Conservation (phyloP, 2,329 filamentous ascomycete genomes). For the Colletotrichum tanaceti region DNA sequence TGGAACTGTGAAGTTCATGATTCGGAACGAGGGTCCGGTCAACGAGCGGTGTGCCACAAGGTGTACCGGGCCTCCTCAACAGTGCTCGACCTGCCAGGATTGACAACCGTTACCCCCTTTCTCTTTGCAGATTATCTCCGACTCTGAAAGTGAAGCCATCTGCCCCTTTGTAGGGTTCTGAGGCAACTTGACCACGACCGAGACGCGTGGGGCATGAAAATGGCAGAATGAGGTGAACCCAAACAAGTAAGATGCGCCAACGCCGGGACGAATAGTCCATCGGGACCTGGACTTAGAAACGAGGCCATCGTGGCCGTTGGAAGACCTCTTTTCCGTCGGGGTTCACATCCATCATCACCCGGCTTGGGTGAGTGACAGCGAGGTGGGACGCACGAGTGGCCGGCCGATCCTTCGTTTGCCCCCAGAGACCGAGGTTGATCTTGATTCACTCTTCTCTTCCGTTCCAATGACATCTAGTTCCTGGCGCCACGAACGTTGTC, state of each 20-base stretch:
- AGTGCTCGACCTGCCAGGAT: neutral
- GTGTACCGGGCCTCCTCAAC: too few species aligned
- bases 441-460: neutral
- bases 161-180: neutral
- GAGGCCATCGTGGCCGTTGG: too few species aligned
- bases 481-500: too few species aligned
- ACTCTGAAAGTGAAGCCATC: neutral
- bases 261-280: neutral
- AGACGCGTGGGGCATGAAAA: neutral
- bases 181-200: neutral
- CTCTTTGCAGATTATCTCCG: neutral
- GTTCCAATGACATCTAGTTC: neutral
- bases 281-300: neutral
- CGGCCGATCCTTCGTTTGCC: neutral
- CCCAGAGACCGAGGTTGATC: neutral
- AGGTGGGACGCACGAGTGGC: neutral
- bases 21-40: too few species aligned
- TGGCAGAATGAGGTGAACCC: neutral
- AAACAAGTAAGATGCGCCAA: neutral
- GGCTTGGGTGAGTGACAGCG: too few species aligned
- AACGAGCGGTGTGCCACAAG: too few species aligned
- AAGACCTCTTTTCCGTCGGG: neutral
- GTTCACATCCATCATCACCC: neutral
- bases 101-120: too few species aligned
- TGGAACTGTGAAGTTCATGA: neutral